Evolutionary conservation across 2,329 filamentous ascomycete genomes (phyloP).

Genomic region (Pseudogymnoascus sp.): DNA sequence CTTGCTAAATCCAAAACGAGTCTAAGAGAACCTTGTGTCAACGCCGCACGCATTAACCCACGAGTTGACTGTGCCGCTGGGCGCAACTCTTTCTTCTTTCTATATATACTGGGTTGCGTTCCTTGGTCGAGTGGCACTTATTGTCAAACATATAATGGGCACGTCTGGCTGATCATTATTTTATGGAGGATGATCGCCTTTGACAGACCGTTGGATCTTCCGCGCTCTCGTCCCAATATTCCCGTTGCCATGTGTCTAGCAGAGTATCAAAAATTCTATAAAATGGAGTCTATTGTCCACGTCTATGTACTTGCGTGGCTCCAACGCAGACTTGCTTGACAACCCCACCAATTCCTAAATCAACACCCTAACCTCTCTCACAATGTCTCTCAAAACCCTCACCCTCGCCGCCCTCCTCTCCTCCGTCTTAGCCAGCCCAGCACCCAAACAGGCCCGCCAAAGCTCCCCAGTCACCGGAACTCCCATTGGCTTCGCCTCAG

Average conservation of each 20-base stretch:
- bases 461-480: neutral
- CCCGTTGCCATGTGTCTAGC: neutral
- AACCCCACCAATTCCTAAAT: neutral
- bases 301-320: neutral
- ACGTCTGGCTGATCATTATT: neutral
- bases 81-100: neutral
- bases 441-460: neutral
- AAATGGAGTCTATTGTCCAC: neutral
- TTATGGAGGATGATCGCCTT: neutral
- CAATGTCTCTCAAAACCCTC: neutral
- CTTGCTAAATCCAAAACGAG: neutral
- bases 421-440: neutral
- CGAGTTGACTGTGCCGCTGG: neutral
- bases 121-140: neutral
- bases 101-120: neutral
- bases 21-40: neutral
- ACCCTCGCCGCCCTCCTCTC: neutral
- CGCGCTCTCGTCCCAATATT: no score
- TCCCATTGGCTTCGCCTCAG: neutral
- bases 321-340: neutral
- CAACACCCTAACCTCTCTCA: neutral
- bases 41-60: neutral
- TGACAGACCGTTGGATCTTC: neutral
- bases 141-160: neutral
- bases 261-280: neutral